A percentile compares a stretch with the other conserved stretches of the same genome.
Evolutionary conservation across 75 land plant species (phyloP).

Genomic region (Pseudotsuga menziesii): DNA sequence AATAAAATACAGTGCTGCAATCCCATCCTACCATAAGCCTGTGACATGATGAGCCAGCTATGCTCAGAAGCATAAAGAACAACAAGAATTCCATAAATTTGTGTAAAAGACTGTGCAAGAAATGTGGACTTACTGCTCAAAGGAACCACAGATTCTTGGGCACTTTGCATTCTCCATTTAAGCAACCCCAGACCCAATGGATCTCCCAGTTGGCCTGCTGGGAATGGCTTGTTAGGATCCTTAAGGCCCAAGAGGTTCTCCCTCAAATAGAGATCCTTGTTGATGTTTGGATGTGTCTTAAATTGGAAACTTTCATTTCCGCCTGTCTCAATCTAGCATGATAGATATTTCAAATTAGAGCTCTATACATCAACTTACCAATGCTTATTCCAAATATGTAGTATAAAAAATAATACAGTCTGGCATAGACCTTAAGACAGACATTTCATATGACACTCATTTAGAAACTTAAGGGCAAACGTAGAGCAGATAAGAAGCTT

Average conservation of each 20-base stretch:
- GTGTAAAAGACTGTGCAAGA: not conserved
- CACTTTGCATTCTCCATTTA: constrained; percentile 94
- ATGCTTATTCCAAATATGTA: not conserved
- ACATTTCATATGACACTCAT: not conserved
- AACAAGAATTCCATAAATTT: not conserved
- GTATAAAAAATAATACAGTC: not conserved
- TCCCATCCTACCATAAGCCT: not conserved
- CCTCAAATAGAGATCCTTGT: constrained; percentile 73
- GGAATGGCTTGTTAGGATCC: constrained; percentile 89
- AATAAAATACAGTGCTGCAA: not conserved
- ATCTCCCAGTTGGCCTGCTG: constrained; percentile 58
- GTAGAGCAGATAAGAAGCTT: not conserved
- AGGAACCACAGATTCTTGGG: constrained; percentile 76
- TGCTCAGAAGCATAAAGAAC: not conserved
- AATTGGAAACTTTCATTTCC: constrained; percentile 61
- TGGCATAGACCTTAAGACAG: not conserved
- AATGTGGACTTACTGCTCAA: constrained; percentile 54
- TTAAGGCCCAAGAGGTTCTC: constrained; percentile 79
- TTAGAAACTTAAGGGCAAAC: not conserved
- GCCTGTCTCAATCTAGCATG: constrained; percentile 71
- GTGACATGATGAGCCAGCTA: not conserved
- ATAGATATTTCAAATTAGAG: not conserved
- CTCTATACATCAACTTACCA: not conserved
- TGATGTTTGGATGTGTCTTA: constrained; percentile 95
- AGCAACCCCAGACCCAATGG: constrained; percentile 58